Base-by-base conservation (phyloP, 179 eudicot species). In the Beta macrorhiza region DNA sequence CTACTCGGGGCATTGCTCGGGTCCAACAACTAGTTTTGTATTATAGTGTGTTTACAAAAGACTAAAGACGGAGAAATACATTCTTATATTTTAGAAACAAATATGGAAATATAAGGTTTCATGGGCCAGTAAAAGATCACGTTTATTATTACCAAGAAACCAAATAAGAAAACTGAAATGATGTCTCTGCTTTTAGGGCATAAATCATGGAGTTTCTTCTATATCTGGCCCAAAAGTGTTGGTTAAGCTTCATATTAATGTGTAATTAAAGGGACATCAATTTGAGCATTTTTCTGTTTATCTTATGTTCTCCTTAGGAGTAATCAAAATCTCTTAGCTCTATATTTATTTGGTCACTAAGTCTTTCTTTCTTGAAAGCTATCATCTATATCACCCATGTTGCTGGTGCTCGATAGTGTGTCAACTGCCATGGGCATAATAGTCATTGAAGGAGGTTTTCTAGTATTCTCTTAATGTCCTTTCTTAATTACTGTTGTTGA, bases 351-450 rank as follows among this genome's bases (percentile, higher is more conserved):
- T 5, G 1, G 7, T 12, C 14, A 37, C 42, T 3, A 37, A 37
- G 4, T 37, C 42, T 29, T 29, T 29, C 32, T 29, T 29, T 29
- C 32, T 37, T 37, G 42, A 37, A 37, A 37, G 42, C 42, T 37
- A 37, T 37, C 42, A 37, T 37, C 42, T 37, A 37, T 37, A 37
- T 37, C 42, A 37, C 53, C 53, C 15, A 8, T 64, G 69, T 15
- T 64, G 7, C 17, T 65, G 80, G 25, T 64, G 72, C 49, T 77
- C 22, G 13, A 20, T 77, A 22, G 47, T 77, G 37, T 20, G 49
- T 7, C 25, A 22, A 22, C 25, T 62, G 17, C 42, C 42, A 37
- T 37, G 42, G 42, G 19, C n/a, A 53, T 22, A 45, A 45, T 13
- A 63, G 32, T 53, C 45, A 53, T 22, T 25, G 8, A 49, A 49